These are phyloP conservation scores for Helianthus tuberosus DNA, from an alignment of 129 eudicot species.

Conservation along the genomic window DNA sequence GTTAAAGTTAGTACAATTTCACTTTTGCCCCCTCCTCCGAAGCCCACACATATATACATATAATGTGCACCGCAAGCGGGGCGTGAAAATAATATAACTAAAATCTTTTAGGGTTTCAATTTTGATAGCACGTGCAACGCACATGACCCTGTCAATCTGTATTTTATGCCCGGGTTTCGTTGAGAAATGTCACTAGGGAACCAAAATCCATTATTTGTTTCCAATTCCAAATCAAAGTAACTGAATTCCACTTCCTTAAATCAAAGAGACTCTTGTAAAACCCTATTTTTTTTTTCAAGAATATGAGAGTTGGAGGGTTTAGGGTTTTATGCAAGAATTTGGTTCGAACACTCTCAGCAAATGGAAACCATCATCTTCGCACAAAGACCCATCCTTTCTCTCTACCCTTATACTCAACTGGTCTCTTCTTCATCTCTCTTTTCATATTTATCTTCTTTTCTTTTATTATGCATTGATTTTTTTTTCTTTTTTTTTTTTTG, in stretches of 20 bases:
- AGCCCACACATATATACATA: too few species aligned
- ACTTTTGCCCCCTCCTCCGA: too few species aligned
- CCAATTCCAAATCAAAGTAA: neutral
- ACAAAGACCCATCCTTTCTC: conserved; percentile 13
- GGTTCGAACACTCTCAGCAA: conserved; percentile 15
- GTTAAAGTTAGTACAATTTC: too few species aligned
- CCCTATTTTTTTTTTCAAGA: neutral
- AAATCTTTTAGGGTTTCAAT: too few species aligned
- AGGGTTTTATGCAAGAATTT: conserved; percentile 32
- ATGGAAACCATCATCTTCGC: conserved; percentile 15
- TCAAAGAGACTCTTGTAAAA: neutral
- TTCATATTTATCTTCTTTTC: neutral
- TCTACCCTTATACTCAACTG: conserved; percentile 24
- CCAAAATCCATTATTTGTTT: neutral
- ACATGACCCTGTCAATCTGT: too few species aligned
- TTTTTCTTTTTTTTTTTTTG: neutral
- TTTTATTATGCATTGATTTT: neutral
- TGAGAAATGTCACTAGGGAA: neutral
- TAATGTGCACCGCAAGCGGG: too few species aligned
- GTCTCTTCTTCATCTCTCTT: conserved; percentile 14
- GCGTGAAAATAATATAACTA: too few species aligned
- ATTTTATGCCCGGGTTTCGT: too few species aligned
- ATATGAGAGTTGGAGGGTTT: conserved; percentile 23
- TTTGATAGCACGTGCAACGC: too few species aligned
- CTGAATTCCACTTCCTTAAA: neutral